Percentiles rank a stretch among this genome's conserved stretches.
Evolutionary conservation across 2,329 filamentous ascomycete genomes (phyloP).

Genomic region (Dryadomyces quercivorus): DNA sequence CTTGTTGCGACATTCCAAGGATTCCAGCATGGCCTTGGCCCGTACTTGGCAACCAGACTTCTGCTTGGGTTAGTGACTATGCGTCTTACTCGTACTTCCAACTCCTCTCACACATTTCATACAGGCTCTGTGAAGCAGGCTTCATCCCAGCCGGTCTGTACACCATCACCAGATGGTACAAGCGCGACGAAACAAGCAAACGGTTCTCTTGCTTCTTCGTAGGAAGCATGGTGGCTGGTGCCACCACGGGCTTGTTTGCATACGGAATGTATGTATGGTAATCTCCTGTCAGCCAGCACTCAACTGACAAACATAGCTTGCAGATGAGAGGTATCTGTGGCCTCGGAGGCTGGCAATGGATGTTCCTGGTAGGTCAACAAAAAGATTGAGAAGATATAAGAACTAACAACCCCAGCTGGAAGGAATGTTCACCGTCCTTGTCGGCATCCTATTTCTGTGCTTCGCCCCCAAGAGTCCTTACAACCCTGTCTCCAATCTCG

Average conservation of each 20-base stretch:
- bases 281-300: too few species aligned
- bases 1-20: slow-evolving; percentile 43
- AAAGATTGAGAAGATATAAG: slow-evolving; percentile 3
- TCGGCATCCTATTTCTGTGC: slow-evolving; percentile 28
- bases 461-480: slow-evolving; percentile 32
- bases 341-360: slow-evolving; percentile 43
- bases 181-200: slow-evolving; percentile 35
- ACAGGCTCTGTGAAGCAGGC: slow-evolving; percentile 33
- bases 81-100: too few species aligned
- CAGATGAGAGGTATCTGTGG: slow-evolving; percentile 35
- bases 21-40: slow-evolving; percentile 33
- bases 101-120: too few species aligned
- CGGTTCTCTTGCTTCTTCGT: slow-evolving; percentile 43
- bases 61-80: slow-evolving; percentile 19
- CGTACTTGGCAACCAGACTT: slow-evolving; percentile 36
- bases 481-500: slow-evolving; percentile 29
- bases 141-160: slow-evolving; percentile 41
- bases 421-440: slow-evolving; percentile 36
- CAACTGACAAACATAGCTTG: slow-evolving; percentile 15
- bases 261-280: slow-evolving; percentile 22
- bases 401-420: slow-evolving; percentile 22
- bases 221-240: slow-evolving; percentile 40
- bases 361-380: slow-evolving; percentile 23
- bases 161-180: slow-evolving; percentile 44
- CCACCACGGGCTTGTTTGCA: slow-evolving; percentile 27